phyloP scores from a whole-genome alignment of 2,329 filamentous ascomycete species.

The Fusarium robinianum region DNA sequence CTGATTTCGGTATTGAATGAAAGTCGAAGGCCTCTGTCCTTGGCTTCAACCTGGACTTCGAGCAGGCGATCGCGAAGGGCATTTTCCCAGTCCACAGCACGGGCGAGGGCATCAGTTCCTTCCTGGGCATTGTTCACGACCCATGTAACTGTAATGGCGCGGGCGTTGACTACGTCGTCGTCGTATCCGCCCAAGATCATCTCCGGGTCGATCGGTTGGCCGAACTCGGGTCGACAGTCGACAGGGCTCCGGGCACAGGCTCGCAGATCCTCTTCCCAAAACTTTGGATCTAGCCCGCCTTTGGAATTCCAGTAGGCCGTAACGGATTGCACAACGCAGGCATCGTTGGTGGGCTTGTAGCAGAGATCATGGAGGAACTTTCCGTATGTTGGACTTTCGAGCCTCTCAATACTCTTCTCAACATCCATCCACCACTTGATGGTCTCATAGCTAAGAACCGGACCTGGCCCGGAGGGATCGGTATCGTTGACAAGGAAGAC shows the following conservation, averaged over 20 bases:
- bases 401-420: conserved; percentile 73
- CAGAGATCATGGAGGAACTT: conserved; percentile 82
- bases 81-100: conserved; percentile 88
- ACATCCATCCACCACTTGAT: conserved; percentile 93
- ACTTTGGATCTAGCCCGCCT: conserved; percentile 44
- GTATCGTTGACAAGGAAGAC: conserved; percentile 92
- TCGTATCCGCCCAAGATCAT: conserved; percentile 85
- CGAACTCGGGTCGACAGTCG: conserved; percentile 83
- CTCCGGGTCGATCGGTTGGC: conserved; percentile 83
- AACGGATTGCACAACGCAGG: conserved; percentile 92
- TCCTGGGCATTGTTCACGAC: conserved; percentile 87
- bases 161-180: conserved; percentile 70
- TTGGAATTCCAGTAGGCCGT: conserved; percentile 82
- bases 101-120: conserved; percentile 69
- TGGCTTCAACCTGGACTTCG: conserved; percentile 79
- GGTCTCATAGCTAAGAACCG: conserved; percentile 86
- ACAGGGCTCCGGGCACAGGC: conserved; percentile 81
- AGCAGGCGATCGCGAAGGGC: conserved; percentile 75
- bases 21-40: conserved; percentile 75
- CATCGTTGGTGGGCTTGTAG: conserved; percentile 88
- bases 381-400: conserved; percentile 71
- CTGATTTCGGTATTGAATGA: conserved; percentile 97
- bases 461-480: conserved; percentile 62
- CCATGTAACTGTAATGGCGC: conserved; percentile 89
- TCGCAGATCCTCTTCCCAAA: conserved; percentile 74